Evolutionary conservation across 2,329 filamentous ascomycete species (phyloP).

Genomic region (Colletotrichum musae): DNA sequence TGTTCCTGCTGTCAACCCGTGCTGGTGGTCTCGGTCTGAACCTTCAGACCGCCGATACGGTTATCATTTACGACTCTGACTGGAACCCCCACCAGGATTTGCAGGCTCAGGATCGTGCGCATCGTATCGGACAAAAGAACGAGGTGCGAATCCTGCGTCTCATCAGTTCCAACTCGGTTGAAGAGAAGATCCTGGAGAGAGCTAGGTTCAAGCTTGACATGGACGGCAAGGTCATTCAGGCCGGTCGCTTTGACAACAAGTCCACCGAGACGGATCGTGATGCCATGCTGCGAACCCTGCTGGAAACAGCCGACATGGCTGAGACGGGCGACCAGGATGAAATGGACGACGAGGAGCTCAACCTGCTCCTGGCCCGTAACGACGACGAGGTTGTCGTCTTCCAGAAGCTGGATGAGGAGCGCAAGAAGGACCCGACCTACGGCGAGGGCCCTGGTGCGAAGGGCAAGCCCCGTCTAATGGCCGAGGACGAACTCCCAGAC

Average conservation of each 20-base stretch:
- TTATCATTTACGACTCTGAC: constrained; percentile 99
- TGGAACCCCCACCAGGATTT: constrained; percentile 99
- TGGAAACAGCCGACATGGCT: constrained; percentile 84
- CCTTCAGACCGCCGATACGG: constrained; percentile 96
- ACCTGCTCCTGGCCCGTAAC: constrained; percentile 91
- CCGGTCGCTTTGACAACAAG: constrained; percentile 99
- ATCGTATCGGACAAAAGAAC: constrained; percentile 99
- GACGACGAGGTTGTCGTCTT: constrained; percentile 85
- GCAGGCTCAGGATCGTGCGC: constrained; percentile 98
- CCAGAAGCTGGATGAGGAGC: constrained; percentile 86
- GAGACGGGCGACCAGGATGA: constrained; percentile 87
- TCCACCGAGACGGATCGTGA: constrained; percentile 99
- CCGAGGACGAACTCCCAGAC: constrained; percentile 89
- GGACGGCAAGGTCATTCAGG: constrained; percentile 99
- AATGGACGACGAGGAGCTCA: constrained; percentile 98
- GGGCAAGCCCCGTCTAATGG: constrained; percentile 83
- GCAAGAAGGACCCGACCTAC: constrained; percentile 76
- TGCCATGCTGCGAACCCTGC: constrained; percentile 92
- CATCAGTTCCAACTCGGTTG: constrained; percentile 96
- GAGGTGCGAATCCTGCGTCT: constrained; percentile 96
- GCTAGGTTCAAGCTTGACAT: constrained; percentile 99
- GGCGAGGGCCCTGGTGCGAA: constrained; percentile 76
- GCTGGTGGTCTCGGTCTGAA: constrained; percentile 98
- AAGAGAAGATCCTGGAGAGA: constrained; percentile 98
- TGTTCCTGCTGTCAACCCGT: constrained; percentile 98